Evolutionary conservation across 2,329 filamentous ascomycete genomes (phyloP).

Genomic region (Pezicula carpinea): DNA sequence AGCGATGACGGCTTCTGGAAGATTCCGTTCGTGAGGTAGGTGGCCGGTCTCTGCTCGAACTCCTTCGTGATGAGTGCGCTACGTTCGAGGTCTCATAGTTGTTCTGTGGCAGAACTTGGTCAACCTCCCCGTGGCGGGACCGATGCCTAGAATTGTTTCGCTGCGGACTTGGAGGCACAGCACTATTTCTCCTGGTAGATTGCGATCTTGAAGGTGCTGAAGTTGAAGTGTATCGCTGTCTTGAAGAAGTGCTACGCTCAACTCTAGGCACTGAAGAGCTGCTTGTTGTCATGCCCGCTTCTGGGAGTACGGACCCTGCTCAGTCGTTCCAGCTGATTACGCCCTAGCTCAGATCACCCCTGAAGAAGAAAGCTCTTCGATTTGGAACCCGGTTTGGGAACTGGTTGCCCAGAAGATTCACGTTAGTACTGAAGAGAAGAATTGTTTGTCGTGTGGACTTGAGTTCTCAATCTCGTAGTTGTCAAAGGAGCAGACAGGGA

Average conservation of each 20-base stretch:
- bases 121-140: slow-evolving; percentile 33
- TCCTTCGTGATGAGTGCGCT: slow-evolving; percentile 34
- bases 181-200: slow-evolving; percentile 21
- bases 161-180: slow-evolving; percentile 18
- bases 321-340: neutral
- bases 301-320: neutral
- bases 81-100: slow-evolving; percentile 72
- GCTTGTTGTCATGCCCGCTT: slow-evolving; percentile 5
- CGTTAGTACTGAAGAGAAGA: too few relatives aligned
- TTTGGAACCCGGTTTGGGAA: too few relatives aligned
- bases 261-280: slow-evolving; percentile 14
- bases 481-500: too few relatives aligned
- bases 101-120: slow-evolving; percentile 49
- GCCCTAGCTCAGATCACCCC: too few relatives aligned
- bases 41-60: slow-evolving; percentile 25
- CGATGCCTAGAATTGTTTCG: slow-evolving; percentile 22
- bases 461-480: too few relatives aligned
- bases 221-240: slow-evolving; percentile 17
- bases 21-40: slow-evolving; percentile 21
- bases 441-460: too few relatives aligned
- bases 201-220: slow-evolving; percentile 22
- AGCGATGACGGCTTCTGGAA: slow-evolving; percentile 26
- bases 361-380: too few relatives aligned
- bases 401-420: too few relatives aligned
- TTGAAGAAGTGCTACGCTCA: slow-evolving; percentile 18